These are phyloP conservation scores for Heliamphora pulchella DNA, from an alignment of 179 eudicot species.

Conservation along the genomic window DNA sequence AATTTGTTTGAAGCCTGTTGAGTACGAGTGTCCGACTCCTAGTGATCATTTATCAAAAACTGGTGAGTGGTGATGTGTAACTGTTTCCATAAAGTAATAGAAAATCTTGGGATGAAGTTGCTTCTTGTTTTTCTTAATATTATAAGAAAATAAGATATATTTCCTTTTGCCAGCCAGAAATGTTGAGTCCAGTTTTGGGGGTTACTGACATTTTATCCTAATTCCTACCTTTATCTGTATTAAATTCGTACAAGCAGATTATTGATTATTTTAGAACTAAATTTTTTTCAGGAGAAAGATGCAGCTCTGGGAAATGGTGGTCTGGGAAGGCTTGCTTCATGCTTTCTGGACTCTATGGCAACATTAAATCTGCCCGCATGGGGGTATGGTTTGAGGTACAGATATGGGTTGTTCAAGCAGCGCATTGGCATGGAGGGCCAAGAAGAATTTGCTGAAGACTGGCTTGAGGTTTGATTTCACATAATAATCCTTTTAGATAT, in stretches of 20 bases:
- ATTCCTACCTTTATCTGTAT: neutral
- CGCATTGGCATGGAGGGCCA: constrained; percentile 71
- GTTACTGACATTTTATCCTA: neutral
- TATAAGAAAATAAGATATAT: no score
- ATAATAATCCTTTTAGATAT: neutral
- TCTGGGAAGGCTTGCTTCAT: constrained; percentile 94
- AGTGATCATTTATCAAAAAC: no score
- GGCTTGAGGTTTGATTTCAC: constrained; percentile 72
- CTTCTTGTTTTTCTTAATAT: no score
- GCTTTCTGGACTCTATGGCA: constrained; percentile 96
- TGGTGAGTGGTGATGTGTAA: neutral
- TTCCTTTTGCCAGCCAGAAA: neutral
- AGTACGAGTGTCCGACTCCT: no score
- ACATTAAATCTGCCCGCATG: constrained; percentile 90
- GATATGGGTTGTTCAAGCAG: constrained; percentile 93
- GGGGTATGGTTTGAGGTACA: constrained; percentile 96
- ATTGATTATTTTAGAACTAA: neutral
- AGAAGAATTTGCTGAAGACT: constrained; percentile 85
- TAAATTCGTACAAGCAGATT: neutral
- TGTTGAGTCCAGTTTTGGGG: neutral
- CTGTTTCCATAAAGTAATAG: neutral
- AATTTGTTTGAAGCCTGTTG: neutral
- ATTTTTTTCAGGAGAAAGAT: constrained; percentile 68
- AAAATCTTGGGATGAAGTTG: neutral
- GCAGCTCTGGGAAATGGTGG: constrained; percentile 99